Percentiles rank a stretch among this genome's conserved stretches.
phyloP scores from a whole-genome alignment of 768 basidiomycete genomes.

The Royoungia palumana region DNA sequence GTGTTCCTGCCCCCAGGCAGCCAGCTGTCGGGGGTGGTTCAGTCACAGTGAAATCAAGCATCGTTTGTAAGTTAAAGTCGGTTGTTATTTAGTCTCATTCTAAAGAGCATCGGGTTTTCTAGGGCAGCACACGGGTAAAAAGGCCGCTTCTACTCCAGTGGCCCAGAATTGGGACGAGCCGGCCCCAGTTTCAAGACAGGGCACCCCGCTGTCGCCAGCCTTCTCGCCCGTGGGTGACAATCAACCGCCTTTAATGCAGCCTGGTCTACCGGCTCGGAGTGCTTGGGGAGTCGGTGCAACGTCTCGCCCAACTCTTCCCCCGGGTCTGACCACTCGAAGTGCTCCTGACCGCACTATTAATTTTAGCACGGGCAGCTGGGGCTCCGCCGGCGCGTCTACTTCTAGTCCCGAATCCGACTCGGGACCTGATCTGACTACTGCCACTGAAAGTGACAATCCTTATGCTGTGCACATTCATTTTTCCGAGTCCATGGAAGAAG shows the following conservation, averaged over 20 bases:
- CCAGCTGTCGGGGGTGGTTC: conserved; percentile 30
- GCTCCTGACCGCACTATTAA: conserved; percentile 8
- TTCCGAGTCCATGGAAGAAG: conserved; percentile 28
- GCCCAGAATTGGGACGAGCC: conserved; percentile 22
- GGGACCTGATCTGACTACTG: conserved; percentile 20
- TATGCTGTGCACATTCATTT: conserved; percentile 19
- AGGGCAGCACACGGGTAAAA: conserved; percentile 17
- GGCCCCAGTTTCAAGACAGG: conserved; percentile 9
- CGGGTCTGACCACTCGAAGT: conserved; percentile 4
- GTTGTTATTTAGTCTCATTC: not conserved
- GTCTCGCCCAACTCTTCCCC: conserved; percentile 11
- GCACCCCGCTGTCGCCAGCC: conserved; percentile 12
- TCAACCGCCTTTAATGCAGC: conserved; percentile 6
- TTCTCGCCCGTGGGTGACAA: conserved; percentile 3
- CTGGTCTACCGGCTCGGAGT: conserved; percentile 8
- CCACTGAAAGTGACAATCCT: conserved; percentile 26
- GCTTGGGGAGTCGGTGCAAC: conserved; percentile 10
- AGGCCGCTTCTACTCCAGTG: not conserved
- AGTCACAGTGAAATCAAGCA: conserved; percentile 23
- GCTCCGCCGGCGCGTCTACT: conserved; percentile 19
- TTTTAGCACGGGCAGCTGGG: conserved; percentile 20
- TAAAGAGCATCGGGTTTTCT: not conserved
- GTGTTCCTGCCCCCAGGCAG: not conserved
- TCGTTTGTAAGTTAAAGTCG: conserved; percentile 26
- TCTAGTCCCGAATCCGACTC: conserved; percentile 29